phyloP scores from a whole-genome alignment of 257 asterid genomes.

The Henckelia pumila region DNA sequence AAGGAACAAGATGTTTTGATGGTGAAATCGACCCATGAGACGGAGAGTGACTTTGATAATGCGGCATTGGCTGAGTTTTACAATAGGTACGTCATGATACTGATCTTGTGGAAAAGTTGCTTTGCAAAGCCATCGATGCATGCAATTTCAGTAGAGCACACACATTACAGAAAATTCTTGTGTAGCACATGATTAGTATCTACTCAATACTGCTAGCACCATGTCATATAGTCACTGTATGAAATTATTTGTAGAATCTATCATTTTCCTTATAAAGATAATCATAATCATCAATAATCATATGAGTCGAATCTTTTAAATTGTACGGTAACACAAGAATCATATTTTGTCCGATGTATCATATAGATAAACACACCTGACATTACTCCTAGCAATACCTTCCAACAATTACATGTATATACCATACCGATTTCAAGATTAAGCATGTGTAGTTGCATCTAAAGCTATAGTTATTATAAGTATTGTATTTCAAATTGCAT shows the following conservation, averaged over 20 bases:
- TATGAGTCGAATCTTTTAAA: not conserved
- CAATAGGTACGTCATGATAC: slow-evolving; percentile 52
- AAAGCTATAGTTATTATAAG: too few species aligned
- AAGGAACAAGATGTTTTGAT: slow-evolving; percentile 59
- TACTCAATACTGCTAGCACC: not conserved
- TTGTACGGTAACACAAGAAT: not conserved
- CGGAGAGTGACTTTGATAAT: slow-evolving; percentile 61
- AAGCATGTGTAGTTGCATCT: not conserved
- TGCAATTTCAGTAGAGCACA: not conserved
- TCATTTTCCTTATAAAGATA: not conserved
- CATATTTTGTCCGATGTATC: not conserved
- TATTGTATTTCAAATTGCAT: not conserved
- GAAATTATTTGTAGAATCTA: not conserved
- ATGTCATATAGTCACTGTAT: not conserved
- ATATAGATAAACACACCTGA: not conserved
- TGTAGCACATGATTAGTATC: not conserved
- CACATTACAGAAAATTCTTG: not conserved
- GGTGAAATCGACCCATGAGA: slow-evolving; percentile 60
- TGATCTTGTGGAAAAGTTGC: not conserved
- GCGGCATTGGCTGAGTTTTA: slow-evolving; percentile 69
- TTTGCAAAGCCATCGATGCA: not conserved
- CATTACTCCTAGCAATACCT: not conserved
- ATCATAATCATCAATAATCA: too few species aligned
- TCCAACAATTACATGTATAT: not conserved
- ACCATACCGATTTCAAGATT: not conserved